Evolutionary conservation across 2,329 filamentous ascomycete species (phyloP).

Genomic region (Aspergillus thermomutatus): DNA sequence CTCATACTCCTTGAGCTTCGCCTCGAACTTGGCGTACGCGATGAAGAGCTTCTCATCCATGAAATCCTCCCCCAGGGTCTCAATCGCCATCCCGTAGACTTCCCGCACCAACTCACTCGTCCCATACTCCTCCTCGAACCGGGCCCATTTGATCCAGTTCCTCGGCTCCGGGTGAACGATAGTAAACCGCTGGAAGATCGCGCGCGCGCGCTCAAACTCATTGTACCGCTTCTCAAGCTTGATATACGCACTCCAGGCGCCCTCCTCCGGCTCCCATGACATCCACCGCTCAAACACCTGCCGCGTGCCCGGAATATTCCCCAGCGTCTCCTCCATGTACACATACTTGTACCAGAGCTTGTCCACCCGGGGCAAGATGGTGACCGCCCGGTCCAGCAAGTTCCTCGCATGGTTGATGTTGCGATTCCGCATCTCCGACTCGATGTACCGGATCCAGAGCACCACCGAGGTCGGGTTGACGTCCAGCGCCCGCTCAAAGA

Average conservation of each 20-base stretch:
- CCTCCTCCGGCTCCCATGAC: slow-evolving; percentile 95
- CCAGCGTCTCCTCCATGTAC: slow-evolving; percentile 97
- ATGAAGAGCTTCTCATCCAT: slow-evolving; percentile 96
- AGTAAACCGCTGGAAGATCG: slow-evolving; percentile 86
- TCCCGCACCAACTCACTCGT: slow-evolving; percentile 89
- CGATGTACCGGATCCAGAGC: slow-evolving; percentile 89
- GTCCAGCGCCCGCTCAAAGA: slow-evolving; percentile 93
- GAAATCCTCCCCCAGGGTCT: slow-evolving; percentile 87
- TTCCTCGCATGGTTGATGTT: slow-evolving; percentile 98
- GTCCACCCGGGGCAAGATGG: slow-evolving; percentile 83
- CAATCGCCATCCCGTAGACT: slow-evolving; percentile 83
- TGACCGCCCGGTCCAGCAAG: slow-evolving; percentile 89
- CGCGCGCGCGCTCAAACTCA: slow-evolving; percentile 84
- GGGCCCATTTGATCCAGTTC: slow-evolving; percentile 99
- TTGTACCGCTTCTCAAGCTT: slow-evolving; percentile 94
- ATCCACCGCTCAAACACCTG: slow-evolving; percentile 98
- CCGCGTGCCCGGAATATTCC: slow-evolving; percentile 85
- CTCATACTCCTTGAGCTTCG: slow-evolving; percentile 92
- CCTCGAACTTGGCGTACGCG: slow-evolving; percentile 90
- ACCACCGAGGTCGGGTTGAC: slow-evolving; percentile 82
- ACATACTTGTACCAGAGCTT: slow-evolving; percentile 99
- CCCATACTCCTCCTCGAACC: slow-evolving; percentile 93
- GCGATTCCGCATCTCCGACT: slow-evolving; percentile 90
- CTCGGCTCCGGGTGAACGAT: slow-evolving; percentile 88
- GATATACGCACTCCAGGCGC: slow-evolving; percentile 93